Conservation (phyloP, 805 yeast species). For the Dipodascus albidus region DNA sequence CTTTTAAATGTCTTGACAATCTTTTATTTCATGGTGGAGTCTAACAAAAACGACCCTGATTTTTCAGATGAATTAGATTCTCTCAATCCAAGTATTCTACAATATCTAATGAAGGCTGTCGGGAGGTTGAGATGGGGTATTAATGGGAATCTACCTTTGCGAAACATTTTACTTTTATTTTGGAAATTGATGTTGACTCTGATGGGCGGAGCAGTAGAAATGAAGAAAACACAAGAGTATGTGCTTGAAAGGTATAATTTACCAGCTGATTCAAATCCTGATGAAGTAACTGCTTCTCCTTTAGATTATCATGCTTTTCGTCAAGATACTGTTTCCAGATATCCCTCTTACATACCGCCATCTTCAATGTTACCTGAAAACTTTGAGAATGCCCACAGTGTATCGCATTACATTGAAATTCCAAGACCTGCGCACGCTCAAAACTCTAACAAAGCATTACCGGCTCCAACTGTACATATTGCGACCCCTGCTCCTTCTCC, state of each 20-base stretch:
- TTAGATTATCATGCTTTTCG: slow-evolving; percentile 75
- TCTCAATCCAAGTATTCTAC: slow-evolving; percentile 30
- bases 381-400: slow-evolving; percentile 39
- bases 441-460: slow-evolving; percentile 33
- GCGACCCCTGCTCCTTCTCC: slow-evolving; percentile 91
- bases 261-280: slow-evolving; percentile 10
- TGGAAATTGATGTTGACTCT: slow-evolving; percentile 41
- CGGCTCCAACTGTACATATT: slow-evolving; percentile 49
- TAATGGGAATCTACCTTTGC: slow-evolving; percentile 33
- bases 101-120: slow-evolving; percentile 35
- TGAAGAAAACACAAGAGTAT: slow-evolving; percentile 35
- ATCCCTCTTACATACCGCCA: slow-evolving; percentile 56
- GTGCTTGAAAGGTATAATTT: slow-evolving; percentile 33
- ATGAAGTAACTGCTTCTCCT: slow-evolving; percentile 50
- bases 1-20: slow-evolving; percentile 30
- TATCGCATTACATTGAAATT: slow-evolving; percentile 47
- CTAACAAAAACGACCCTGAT: slow-evolving; percentile 7
- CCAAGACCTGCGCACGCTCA: slow-evolving; percentile 41
- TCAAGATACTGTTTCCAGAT: slow-evolving; percentile 62
- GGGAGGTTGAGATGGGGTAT: slow-evolving; percentile 58
- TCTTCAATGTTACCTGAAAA: slow-evolving; percentile 35
- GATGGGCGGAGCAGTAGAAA: slow-evolving; percentile 44
- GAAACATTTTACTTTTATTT: slow-evolving; percentile 38
- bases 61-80: slow-evolving; percentile 13
- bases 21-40: slow-evolving; percentile 15